Base-by-base conservation (phyloP, 352 stramenopile genomes). In the Globisporangium parvum region DNA sequence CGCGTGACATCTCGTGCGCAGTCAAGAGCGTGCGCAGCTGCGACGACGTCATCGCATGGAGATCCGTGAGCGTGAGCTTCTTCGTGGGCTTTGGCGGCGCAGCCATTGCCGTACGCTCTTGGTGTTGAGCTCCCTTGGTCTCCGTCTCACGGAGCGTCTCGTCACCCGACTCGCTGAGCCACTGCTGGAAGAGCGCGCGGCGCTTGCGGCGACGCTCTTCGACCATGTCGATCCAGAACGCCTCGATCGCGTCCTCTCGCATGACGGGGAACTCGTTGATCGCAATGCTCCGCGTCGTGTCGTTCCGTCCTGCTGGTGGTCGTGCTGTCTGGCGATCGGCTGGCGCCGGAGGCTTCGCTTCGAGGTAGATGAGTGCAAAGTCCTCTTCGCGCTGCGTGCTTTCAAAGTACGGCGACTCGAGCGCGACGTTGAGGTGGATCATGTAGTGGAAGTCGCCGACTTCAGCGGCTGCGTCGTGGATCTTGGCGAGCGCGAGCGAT, bases 241-340 rank as follows among this genome's bases (percentile, higher is more conserved):
- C 50, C 49, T 96, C 82, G 35, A 91, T 87, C 26, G 80, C 82
- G 42, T 79, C 65, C 11, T 88, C 77, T 46, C 87, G 72, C 86
- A 96, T 94, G n/a, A 83, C 74, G 0, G 86, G 84, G 55, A 96
- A 94, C 51, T 82, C 70, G 46, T 93, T 77, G 49, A 96, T 93
- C 20, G 84, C 83, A 58, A 96, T 86, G 51, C 71, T 91, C 10
- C 68, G 67, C 8, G 12, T 21, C 4, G 64, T 62, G 20, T 53
- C 54, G 51, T 85, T 80, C 9, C 60, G 28, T 33, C 28, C 58
- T 20, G 59, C 44, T 20, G 18, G 4, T 6, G 26, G 23, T 57
- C 42, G 3, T 24, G 6, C 50, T 55, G 65, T 57, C 49, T 33
- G 3, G 28, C 28, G 28, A 3, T 8, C 14, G 3, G 40, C 17